Conservation (phyloP, 2,329 filamentous ascomycete species). For the Phaeomoniella chlamydospora region DNA sequence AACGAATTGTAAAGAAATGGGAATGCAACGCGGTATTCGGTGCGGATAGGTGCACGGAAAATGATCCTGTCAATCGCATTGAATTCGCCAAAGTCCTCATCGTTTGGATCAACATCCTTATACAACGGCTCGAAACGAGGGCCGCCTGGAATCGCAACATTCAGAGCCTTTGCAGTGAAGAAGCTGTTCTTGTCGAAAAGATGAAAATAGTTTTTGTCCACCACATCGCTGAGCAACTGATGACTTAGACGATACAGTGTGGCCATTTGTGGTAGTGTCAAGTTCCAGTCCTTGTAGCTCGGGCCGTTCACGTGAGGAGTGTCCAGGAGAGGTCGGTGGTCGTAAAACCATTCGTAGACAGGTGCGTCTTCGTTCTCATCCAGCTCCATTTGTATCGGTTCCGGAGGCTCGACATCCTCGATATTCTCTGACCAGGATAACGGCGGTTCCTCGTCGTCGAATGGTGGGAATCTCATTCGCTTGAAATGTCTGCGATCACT, state of each 20-base stretch:
- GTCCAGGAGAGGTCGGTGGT: slow-evolving; percentile 78
- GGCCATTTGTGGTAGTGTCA: slow-evolving; percentile 88
- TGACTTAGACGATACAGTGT: slow-evolving; percentile 83
- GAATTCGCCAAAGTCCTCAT: slow-evolving; percentile 98
- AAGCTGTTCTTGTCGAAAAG: slow-evolving; percentile 95
- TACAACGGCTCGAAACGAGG: slow-evolving; percentile 93
- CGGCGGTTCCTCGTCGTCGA: slow-evolving; percentile 95
- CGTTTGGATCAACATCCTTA: slow-evolving; percentile 97
- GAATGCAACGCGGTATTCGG: slow-evolving; percentile 88
- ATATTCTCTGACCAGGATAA: slow-evolving; percentile 98
- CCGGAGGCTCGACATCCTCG: slow-evolving; percentile 91
- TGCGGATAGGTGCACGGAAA: slow-evolving; percentile 86
- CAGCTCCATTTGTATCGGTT: slow-evolving; percentile 97
- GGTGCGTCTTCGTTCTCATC: slow-evolving; percentile 85
- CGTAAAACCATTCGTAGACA: slow-evolving; percentile 95
- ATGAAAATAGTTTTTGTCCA: slow-evolving; percentile 95
- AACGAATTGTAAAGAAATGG: slow-evolving; percentile 94
- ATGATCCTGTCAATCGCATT: slow-evolving; percentile 99
- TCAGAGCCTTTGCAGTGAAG: slow-evolving; percentile 88
- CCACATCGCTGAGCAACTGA: slow-evolving; percentile 77
- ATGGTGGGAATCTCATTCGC: slow-evolving; percentile 95
- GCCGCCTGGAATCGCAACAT: slow-evolving; percentile 93
- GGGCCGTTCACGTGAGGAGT: slow-evolving; percentile 90
- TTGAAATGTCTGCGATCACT: slow-evolving; percentile 93
- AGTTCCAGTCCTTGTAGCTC: slow-evolving; percentile 93